Base-by-base conservation (phyloP, 1,284 basidiomycete species). In the Moesziomyces aphidis region DNA sequence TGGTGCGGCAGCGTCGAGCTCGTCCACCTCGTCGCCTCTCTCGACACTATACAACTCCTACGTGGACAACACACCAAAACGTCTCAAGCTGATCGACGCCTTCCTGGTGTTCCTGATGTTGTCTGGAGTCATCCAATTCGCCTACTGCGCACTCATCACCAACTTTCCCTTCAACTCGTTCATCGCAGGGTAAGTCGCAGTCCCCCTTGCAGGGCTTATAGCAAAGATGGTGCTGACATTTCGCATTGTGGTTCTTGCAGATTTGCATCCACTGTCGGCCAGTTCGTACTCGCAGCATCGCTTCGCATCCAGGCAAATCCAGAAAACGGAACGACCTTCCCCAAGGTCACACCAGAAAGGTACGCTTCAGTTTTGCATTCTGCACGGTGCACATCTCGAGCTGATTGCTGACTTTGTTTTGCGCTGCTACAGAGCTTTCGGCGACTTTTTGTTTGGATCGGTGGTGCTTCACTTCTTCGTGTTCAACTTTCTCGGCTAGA, bases 131-230 rank as follows among this genome's bases (percentile, higher is more conserved):
- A 85, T 91, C 45, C 95, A 97, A 85, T 97, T 99, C 86, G 86
- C 89, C 19, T 98, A 99, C 87, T 94, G 96, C 86, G 86, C 97
- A 36, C 88, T 94, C 73, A 88, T 99, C 73, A 94, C 95, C 61
- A 92, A 92, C 86, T 99, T 91, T 86, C 96, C 96, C 17, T 98
- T 97, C 89, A 97, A 98, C 81, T 94, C 95, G 39, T 99, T 98
- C 86, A 86, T 97, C 66, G 91, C 94, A 77, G 94, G 95, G 95
- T 98, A 86, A 77, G 92, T 86, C 17, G 23, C 6, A 23, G 11
- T 19, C 7, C 39, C 17, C 15, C 7, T 11, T 17, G 3, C 17
- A 5, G 6, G 39, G 4, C 6, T 3, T 19, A 15, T 7, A 42
- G 15, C 19, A 19, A 6, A 17, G 17, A 19, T 11, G 4, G 15